Conservation (phyloP, 805 yeast species). For the Saturnispora zaruensis region DNA sequence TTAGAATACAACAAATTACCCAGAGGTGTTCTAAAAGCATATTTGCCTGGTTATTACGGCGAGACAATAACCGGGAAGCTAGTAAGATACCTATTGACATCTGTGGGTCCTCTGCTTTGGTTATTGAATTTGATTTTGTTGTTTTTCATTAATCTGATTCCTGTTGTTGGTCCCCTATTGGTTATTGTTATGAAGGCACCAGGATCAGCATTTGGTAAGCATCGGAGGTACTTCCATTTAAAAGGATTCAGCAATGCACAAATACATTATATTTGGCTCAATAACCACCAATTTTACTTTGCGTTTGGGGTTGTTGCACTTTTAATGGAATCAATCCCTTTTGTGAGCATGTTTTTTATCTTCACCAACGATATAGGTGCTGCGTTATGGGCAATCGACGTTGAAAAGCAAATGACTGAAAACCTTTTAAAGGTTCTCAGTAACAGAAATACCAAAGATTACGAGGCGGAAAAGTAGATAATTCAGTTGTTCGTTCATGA, state of each 20-base stretch:
- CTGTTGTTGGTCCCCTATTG: conserved; percentile 50
- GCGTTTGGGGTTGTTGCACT: conserved; percentile 46
- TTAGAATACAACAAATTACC: conserved; percentile 19
- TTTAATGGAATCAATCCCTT: conserved; percentile 45
- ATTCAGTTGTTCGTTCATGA: too few species aligned
- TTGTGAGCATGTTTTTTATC: conserved; percentile 43
- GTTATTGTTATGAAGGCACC: conserved; percentile 46
- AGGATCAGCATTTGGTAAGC: conserved; percentile 42
- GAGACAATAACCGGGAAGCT: conserved; percentile 22
- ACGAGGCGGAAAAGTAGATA: not conserved
- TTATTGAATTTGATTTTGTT: conserved; percentile 30
- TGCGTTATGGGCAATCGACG: conserved; percentile 52
- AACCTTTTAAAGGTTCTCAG: not conserved
- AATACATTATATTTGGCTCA: conserved; percentile 30
- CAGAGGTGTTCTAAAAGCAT: conserved; percentile 19
- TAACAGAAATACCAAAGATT: not conserved
- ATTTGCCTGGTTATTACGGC: conserved; percentile 21
- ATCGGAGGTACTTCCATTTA: conserved; percentile 47
- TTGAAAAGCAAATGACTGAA: conserved; percentile 18
- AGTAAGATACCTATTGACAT: conserved; percentile 14
- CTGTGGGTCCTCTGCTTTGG: conserved; percentile 33
- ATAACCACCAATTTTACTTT: conserved; percentile 29
- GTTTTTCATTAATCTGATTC: conserved; percentile 39
- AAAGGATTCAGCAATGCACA: conserved; percentile 42
- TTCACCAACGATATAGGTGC: conserved; percentile 55